A percentile compares a stretch with the other conserved stretches of the same genome.
Conservation (phyloP, 1,284 basidiomycete genomes). For the Inonotus hispidus region DNA sequence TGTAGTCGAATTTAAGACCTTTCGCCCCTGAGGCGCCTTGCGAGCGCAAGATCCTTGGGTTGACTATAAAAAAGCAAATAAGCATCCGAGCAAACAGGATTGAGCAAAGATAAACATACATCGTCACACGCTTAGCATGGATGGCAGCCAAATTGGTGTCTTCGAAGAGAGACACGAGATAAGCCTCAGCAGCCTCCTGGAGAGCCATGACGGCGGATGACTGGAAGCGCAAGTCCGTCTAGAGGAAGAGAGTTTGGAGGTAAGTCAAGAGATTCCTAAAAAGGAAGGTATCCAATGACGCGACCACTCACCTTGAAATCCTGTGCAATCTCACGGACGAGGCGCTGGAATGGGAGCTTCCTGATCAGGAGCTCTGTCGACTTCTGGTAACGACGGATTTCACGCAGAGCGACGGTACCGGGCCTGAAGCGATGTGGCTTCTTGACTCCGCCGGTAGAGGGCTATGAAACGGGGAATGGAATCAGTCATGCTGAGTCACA, state of each 20-base stretch:
- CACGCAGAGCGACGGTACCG: constrained; percentile 97
- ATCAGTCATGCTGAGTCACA: constrained; percentile 17
- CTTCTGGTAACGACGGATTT: constrained; percentile 97
- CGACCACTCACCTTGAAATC: constrained; percentile 77
- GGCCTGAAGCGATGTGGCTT: constrained; percentile 97
- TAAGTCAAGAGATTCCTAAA: constrained; percentile 1
- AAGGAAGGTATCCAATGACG: constrained; percentile 24
- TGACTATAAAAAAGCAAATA: constrained; percentile 38
- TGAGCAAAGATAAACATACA: constrained; percentile 38
- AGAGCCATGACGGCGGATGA: constrained; percentile 94
- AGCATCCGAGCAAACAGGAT: constrained; percentile 21
- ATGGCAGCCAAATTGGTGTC: constrained; percentile 92
- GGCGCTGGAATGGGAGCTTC: constrained; percentile 94
- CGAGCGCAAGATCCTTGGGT: constrained; percentile 85
- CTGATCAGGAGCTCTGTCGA: constrained; percentile 93
- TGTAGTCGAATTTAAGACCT: constrained; percentile 53
- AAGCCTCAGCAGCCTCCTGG: constrained; percentile 95
- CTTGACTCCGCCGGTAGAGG: constrained; percentile 94
- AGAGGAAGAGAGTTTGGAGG: constrained; percentile 16
- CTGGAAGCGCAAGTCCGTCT: constrained; percentile 96
- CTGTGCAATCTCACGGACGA: constrained; percentile 95
- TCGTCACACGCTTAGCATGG: constrained; percentile 91
- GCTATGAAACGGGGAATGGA: constrained; percentile 27
- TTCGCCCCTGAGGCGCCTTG: constrained; percentile 86
- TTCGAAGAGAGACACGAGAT: constrained; percentile 94